phyloP scores from a whole-genome alignment of 2,329 filamentous ascomycete genomes.

The Malbranchea zuffiana region DNA sequence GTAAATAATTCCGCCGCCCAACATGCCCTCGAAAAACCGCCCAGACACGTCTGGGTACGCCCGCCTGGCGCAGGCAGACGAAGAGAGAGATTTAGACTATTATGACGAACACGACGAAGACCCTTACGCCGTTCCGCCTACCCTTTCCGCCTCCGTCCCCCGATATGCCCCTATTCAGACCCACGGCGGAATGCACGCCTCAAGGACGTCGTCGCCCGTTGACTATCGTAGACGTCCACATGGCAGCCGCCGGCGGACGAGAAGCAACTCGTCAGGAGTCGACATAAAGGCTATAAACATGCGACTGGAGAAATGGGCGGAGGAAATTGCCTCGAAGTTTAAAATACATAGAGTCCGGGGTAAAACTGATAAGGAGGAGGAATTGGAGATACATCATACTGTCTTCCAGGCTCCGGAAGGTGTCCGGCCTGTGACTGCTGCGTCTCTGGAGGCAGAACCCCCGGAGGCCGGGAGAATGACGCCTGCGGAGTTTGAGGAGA shows the following conservation, averaged over 20 bases:
- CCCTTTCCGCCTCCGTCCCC: slow-evolving; percentile 45
- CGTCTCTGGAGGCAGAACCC: slow-evolving; percentile 52
- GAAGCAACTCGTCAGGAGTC: slow-evolving; percentile 73
- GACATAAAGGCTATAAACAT: slow-evolving; percentile 98
- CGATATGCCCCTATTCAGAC: slow-evolving; percentile 51
- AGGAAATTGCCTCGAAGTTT: slow-evolving; percentile 95
- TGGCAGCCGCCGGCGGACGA: slow-evolving; percentile 40
- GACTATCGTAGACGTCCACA: slow-evolving; percentile 36
- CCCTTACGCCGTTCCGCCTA: slow-evolving; percentile 43
- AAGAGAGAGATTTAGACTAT: slow-evolving; percentile 34
- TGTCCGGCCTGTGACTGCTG: slow-evolving; percentile 65
- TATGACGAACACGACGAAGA: slow-evolving; percentile 55
- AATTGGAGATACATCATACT: slow-evolving; percentile 89
- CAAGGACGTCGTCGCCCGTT: slow-evolving; percentile 29
- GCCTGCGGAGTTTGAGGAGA: slow-evolving; percentile 69
- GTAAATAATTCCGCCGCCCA: slow-evolving; percentile 4
- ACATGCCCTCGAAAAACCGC: slow-evolving; percentile 40
- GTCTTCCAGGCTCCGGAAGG: slow-evolving; percentile 92
- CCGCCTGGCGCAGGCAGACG: slow-evolving; percentile 70
- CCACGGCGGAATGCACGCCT: slow-evolving; percentile 42
- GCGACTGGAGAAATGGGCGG: slow-evolving; percentile 86
- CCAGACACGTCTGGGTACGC: slow-evolving; percentile 74
- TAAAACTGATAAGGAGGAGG: slow-evolving; percentile 66
- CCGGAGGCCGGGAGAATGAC: slow-evolving; percentile 54
- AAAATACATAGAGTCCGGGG: slow-evolving; percentile 71